Evolutionary conservation across 2,329 filamentous ascomycete genomes (phyloP).

Genomic region (Fusarium abutilonis): DNA sequence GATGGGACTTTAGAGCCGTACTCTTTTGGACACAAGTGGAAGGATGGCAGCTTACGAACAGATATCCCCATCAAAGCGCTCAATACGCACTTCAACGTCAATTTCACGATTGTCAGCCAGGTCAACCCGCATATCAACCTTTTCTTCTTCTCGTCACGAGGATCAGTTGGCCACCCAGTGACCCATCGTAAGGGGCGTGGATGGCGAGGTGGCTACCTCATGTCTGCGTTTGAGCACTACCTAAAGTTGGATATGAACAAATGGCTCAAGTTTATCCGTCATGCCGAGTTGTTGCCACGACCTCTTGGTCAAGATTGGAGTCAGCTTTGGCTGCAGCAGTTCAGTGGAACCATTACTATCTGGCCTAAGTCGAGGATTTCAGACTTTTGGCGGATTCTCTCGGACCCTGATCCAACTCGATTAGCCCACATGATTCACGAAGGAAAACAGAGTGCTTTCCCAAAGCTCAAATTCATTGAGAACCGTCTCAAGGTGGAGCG

Average conservation of each 20-base stretch:
- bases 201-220: conserved; percentile 95
- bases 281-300: conserved; percentile 89
- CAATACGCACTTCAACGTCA: conserved; percentile 98
- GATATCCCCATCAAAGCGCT: conserved; percentile 95
- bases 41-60: conserved; percentile 92
- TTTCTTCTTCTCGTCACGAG: conserved; percentile 97
- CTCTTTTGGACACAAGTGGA: conserved; percentile 99
- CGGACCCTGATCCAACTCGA: conserved; percentile 79
- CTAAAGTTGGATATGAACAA: conserved; percentile 97
- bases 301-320: conserved; percentile 96
- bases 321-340: conserved; percentile 94
- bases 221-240: conserved; percentile 91
- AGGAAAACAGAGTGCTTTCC: conserved; percentile 88
- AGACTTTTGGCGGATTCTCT: conserved; percentile 87
- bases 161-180: conserved; percentile 90
- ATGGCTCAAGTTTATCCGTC: conserved; percentile 94
- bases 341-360: conserved; percentile 93
- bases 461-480: conserved; percentile 88
- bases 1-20: conserved; percentile 85
- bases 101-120: conserved; percentile 88
- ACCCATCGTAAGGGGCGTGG: conserved; percentile 92
- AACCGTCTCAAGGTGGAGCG: conserved; percentile 89
- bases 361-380: conserved; percentile 84
- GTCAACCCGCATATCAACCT: conserved; percentile 98
- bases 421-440: conserved; percentile 90